Base-by-base conservation (phyloP, 2,329 filamentous ascomycete genomes). In the Penicillium digitatum region DNA sequence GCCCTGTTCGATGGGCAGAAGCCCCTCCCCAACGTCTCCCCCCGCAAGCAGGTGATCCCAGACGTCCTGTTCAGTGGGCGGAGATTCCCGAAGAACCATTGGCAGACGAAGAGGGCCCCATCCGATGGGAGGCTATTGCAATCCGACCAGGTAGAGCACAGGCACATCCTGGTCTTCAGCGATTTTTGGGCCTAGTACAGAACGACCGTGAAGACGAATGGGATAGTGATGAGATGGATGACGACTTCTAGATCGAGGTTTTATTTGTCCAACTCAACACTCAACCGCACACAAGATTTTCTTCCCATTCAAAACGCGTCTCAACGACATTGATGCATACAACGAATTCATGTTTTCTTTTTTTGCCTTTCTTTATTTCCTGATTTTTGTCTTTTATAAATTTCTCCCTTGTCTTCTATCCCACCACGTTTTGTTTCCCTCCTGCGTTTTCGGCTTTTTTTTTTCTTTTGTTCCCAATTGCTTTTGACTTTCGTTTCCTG, bases 151-250 rank as follows among this genome's bases (percentile, higher is more conserved):
- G 38, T 45, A 24, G 32, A 29, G 16, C 46, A 32, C 20, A 55
- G 22, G 50, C 20, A n/a, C 59, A 60, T 44, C 62, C 60, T 32
- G 76, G 78, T 9, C 66, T 84, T 3, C 77, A 80, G 62, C 70
- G 79, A 27, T 83, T 83, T 59, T 61, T 83, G 34, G 74, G 78
- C 39, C 67, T 83, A 53, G 81, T 79, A 6, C 66, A 72, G 52
- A 72, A 79, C 48, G 81, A 84, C 56, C 74, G 78, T 39, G 81
- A 84, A 66, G 81, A 83, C 60, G 81, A 78, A 55, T 84, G 81
- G 81, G 80, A 83, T 58, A 82, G 80, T 58, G 81, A 84, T 64
- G 81, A 83, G 62, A 59, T 83, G 48, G 79, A 81, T 18, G 77
- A 78, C 40, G 67, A 64, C 47, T 70, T 70, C 26, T 69, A 57